Base-by-base conservation (phyloP, 1,284 basidiomycete genomes). In the Malassezia nana region DNA sequence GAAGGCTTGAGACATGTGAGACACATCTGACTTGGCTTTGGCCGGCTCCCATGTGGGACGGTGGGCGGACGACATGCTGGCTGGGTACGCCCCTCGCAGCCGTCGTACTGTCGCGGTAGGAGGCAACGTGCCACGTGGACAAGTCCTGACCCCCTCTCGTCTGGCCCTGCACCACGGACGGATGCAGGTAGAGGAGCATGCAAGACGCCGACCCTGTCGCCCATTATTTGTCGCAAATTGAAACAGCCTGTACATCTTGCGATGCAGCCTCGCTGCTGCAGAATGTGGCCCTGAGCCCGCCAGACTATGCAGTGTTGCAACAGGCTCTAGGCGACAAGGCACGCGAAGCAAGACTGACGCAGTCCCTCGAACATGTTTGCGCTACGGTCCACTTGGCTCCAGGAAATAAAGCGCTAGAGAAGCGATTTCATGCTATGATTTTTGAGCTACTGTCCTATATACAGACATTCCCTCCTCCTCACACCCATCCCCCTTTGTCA, bases 1-100 rank as follows among this genome's bases (percentile, higher is more conserved):
- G 10, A 38, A 55, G 16, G 60, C 56, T 4, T 58, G 50, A 1
- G 65, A 63, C 13, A 56, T 51, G 24, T 67, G 68, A 0, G 59
- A 35, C 10, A 55, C 41, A 30, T 70, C 63, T 2, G 42, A 52
- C 43, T 62, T 59, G 26, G 60, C 72, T 26, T 58, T 55, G 29
- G 68, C 67, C 15, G 71, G 65, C 15, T 59, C 57, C 56, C 69
- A 74, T 24, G 63, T 72, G 9, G 71, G 71, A n/a, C 69, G 61
- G 44, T 74, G 71, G 7, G 68, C 63, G 12, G 67, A 57, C 6
- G 67, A 70, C 69, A 67, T 69, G 18, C 5, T 47, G 45, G 15
- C 20, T 25, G 20, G 10, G 45, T 12, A 9, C 20, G 25, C 31
- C 45, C 28, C 30, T 24, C 29, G 18, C n/a, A 12, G 15, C 25